These are phyloP conservation scores for Leishmania guyanensis DNA, from an alignment of 208 protist genomes.

Conservation along the genomic window DNA sequence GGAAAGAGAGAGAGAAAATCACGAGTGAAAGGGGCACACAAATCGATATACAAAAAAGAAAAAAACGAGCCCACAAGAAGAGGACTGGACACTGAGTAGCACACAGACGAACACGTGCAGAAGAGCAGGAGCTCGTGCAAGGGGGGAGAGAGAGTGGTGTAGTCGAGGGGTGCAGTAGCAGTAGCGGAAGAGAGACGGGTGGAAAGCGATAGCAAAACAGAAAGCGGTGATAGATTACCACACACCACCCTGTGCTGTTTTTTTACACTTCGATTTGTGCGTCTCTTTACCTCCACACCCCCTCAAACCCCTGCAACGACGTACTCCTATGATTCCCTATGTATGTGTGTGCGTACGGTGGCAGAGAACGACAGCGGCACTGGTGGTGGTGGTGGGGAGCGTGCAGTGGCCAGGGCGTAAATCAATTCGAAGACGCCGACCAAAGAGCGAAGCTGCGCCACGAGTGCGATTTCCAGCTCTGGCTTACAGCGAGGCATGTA, in stretches of 20 bases:
- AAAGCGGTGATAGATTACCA: slow-evolving; percentile 29
- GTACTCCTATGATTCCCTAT: not conserved
- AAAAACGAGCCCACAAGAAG: not conserved
- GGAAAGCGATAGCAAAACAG: not conserved
- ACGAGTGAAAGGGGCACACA: not conserved
- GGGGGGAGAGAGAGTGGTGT: not conserved
- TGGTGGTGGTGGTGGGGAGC: not conserved
- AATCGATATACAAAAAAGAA: not conserved
- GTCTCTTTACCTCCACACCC: not conserved
- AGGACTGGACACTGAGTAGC: not conserved
- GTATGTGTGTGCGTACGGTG: not conserved
- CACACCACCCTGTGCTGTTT: not conserved
- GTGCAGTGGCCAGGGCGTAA: not conserved
- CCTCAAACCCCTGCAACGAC: not conserved
- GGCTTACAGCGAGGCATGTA: not conserved
- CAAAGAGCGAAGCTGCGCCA: not conserved
- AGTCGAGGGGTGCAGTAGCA: not conserved
- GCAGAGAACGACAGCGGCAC: not conserved
- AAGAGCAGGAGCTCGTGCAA: not conserved
- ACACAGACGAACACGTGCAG: not conserved
- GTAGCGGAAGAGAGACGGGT: not conserved
- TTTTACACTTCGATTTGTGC: not conserved
- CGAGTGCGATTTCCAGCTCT: not conserved
- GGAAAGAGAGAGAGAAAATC: not conserved
- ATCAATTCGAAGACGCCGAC: not conserved